phyloP scores from a whole-genome alignment of 2,329 filamentous ascomycete species.

The Pseudogymnoascus sp. region DNA sequence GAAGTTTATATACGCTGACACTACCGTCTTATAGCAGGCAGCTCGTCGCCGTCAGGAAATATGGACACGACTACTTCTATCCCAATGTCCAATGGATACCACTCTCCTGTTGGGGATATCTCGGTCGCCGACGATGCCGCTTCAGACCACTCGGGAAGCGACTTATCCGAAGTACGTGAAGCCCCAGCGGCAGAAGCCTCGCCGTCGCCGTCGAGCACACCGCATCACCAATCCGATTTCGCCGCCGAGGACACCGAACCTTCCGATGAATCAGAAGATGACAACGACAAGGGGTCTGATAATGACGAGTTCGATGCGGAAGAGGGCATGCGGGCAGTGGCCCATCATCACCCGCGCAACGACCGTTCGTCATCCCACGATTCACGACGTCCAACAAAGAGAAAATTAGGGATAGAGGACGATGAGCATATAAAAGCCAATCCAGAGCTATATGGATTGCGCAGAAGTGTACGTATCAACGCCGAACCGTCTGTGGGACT shows the following conservation, averaged over 20 bases:
- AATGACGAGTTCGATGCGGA: constrained; percentile 73
- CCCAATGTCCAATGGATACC: constrained; percentile 60
- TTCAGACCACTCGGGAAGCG: constrained; percentile 60
- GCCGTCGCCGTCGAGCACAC: constrained; percentile 38
- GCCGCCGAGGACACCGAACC: constrained; percentile 25
- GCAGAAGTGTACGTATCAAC: constrained; percentile 68
- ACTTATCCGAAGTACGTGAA: constrained; percentile 65
- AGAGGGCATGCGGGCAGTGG: constrained; percentile 48
- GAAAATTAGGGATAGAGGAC: constrained; percentile 62
- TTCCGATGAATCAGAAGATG: constrained; percentile 26
- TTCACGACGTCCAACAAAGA: constrained; percentile 63
- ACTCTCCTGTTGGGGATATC: constrained; percentile 44
- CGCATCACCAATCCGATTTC: constrained; percentile 29
- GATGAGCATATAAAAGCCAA: constrained; percentile 84
- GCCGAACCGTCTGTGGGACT: constrained; percentile 27
- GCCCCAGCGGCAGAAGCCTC: constrained; percentile 43
- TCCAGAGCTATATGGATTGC: constrained; percentile 87
- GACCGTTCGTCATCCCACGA: constrained; percentile 62
- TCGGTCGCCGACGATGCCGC: constrained; percentile 35
- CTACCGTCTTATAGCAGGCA: constrained; percentile 52
- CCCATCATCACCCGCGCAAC: constrained; percentile 33
- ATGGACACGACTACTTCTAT: constrained; percentile 56
- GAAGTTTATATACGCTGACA: constrained; percentile 14
- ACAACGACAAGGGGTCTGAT: constrained; percentile 49
- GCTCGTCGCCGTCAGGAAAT: constrained; percentile 54